phyloP scores from a whole-genome alignment of 306 rosid genomes.

The Quercus wislizeni region DNA sequence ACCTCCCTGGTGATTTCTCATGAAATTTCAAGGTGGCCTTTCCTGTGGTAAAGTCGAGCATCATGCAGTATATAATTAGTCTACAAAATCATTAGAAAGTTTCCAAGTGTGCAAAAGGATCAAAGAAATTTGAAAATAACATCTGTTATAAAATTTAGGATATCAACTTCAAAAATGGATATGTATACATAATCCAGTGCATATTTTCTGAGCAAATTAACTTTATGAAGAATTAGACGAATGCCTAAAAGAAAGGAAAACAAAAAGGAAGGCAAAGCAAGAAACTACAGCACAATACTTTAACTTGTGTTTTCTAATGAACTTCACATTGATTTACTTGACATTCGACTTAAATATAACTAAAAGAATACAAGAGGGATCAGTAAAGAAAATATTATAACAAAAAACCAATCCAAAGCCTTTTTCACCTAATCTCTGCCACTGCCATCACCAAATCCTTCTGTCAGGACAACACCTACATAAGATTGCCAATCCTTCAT shows the following conservation, averaged over 20 bases:
- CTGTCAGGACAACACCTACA: no score
- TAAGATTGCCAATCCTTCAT: no score
- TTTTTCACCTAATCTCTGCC: no score
- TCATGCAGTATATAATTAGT: background rate
- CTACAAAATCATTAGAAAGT: background rate
- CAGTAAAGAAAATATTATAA: no score
- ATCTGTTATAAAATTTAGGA: background rate
- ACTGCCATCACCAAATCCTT: no score
- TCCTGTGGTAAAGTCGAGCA: background rate
- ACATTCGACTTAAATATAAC: no score
- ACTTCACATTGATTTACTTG: background rate
- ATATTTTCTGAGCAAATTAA: background rate
- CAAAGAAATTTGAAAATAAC: background rate
- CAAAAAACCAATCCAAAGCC: no score
- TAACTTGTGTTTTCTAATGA: background rate
- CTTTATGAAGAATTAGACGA: background rate
- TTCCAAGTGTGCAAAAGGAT: background rate
- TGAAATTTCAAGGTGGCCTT: background rate
- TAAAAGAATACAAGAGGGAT: no score
- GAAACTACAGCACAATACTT: background rate
- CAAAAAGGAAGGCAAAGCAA: background rate
- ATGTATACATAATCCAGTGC: background rate
- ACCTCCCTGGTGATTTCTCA: background rate
- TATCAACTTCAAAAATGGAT: background rate
- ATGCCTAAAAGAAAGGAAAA: background rate